phyloP scores from a whole-genome alignment of 208 protist genomes.

The Trypanosoma grayi region DNA sequence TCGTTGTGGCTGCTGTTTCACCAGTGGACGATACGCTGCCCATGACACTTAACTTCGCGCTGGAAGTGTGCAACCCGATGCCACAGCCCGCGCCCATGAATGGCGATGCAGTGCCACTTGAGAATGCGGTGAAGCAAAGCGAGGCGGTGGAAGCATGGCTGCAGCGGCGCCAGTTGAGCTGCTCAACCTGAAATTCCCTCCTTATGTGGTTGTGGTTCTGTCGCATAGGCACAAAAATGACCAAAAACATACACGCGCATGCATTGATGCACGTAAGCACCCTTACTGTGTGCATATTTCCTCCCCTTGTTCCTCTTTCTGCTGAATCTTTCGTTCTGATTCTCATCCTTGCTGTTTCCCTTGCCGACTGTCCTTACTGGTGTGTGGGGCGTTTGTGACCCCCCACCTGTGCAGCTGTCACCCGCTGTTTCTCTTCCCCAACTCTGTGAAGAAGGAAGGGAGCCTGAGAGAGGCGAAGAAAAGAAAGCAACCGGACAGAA shows the following conservation, averaged over 20 bases:
- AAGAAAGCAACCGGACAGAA: not conserved
- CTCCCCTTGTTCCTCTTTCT: not conserved
- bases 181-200: not conserved
- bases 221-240: too few relatives aligned
- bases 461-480: too few relatives aligned
- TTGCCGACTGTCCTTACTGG: not conserved
- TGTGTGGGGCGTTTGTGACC: not conserved
- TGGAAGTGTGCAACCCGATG: not conserved
- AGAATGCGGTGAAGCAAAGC: conserved; percentile 1
- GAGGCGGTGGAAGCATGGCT: conserved; percentile 4
- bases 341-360: not conserved
- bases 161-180: not conserved
- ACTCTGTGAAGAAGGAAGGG: not conserved
- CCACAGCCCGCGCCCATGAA: not conserved
- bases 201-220: not conserved
- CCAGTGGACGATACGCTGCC: conserved; percentile 3
- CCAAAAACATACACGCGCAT: too few relatives aligned
- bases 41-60: conserved; percentile 2
- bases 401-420: not conserved
- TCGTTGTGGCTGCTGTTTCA: conserved; percentile 8
- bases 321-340: not conserved
- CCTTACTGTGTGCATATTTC: too few relatives aligned
- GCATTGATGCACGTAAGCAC: too few relatives aligned
- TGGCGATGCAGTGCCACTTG: not conserved
- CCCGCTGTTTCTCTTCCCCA: not conserved